A percentile compares a stretch with the other conserved stretches of the same genome.
Evolutionary conservation across 768 basidiomycete genomes (phyloP).

Genomic region (Mycena crocata): DNA sequence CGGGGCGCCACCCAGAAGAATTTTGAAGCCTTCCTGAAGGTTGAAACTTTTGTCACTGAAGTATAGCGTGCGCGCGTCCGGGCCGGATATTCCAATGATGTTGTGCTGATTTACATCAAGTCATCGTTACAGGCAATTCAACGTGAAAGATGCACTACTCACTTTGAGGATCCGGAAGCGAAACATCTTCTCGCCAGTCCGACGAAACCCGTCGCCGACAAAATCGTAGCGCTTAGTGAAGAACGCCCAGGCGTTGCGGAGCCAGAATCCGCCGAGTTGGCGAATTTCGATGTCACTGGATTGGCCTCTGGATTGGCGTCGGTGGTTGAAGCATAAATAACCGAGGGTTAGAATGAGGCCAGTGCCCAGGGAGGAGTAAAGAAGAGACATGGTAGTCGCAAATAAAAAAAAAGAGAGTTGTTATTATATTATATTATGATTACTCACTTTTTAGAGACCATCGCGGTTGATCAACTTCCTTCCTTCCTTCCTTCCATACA

Average conservation of each 20-base stretch:
- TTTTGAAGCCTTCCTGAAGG: no score
- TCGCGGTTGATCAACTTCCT: no score
- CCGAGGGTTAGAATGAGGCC: no score
- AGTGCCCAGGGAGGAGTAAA: no score
- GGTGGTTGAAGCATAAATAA: no score
- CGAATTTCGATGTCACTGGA: background rate
- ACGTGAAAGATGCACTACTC: background rate
- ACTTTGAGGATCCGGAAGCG: background rate
- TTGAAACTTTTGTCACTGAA: background rate
- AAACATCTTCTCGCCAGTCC: background rate
- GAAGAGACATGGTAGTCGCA: no score
- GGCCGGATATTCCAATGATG: background rate
- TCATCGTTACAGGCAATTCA: background rate
- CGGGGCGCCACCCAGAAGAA: no score
- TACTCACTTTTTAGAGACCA: no score
- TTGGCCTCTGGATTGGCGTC: no score
- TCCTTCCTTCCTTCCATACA: no score
- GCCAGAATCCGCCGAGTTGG: background rate
- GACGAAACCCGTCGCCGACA: background rate
- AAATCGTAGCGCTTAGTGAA: slow-evolving; percentile 3
- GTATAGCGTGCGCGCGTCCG: background rate
- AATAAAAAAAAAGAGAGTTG: no score
- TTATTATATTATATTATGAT: no score
- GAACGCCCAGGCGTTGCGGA: background rate
- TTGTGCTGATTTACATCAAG: background rate